Evolutionary conservation across 2,329 filamentous ascomycete genomes (phyloP).

Genomic region (Didymella segeticola): DNA sequence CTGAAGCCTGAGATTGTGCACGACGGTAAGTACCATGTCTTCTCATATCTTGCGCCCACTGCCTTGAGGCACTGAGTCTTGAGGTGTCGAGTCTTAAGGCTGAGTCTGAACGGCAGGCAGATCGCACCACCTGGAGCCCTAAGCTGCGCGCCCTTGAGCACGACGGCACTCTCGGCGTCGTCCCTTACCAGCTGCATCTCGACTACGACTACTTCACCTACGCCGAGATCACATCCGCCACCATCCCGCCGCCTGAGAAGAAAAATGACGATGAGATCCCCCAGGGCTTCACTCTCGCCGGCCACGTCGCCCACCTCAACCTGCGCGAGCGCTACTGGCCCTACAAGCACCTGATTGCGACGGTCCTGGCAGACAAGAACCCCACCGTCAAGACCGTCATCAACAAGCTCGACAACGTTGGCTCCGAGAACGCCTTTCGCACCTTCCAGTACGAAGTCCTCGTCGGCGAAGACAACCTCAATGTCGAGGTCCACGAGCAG

Average conservation of each 20-base stretch:
- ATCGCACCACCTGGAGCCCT: slow-evolving; percentile 77
- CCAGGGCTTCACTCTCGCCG: slow-evolving; percentile 84
- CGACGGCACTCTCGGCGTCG: slow-evolving; percentile 70
- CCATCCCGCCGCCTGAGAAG: slow-evolving; percentile 73
- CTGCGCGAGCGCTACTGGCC: slow-evolving; percentile 81
- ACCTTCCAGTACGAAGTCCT: slow-evolving; percentile 94
- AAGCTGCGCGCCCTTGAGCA: slow-evolving; percentile 72
- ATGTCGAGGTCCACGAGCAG: slow-evolving; percentile 82
- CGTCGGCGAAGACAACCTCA: slow-evolving; percentile 78
- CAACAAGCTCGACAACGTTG: slow-evolving; percentile 92
- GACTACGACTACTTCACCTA: slow-evolving; percentile 89
- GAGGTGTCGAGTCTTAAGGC: no score
- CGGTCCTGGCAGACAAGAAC: slow-evolving; percentile 91
- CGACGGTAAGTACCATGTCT: slow-evolving; percentile 37
- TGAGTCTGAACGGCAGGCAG: slow-evolving; percentile 56
- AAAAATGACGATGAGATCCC: slow-evolving; percentile 82
- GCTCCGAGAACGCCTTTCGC: slow-evolving; percentile 81
- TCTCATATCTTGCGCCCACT: slow-evolving; percentile 8
- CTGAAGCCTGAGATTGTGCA: slow-evolving; percentile 53
- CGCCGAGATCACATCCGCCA: slow-evolving; percentile 79
- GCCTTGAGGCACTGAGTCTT: slow-evolving; percentile 40
- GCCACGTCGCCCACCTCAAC: slow-evolving; percentile 95
- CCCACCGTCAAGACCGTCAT: slow-evolving; percentile 83
- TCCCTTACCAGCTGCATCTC: slow-evolving; percentile 77
- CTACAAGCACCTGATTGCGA: slow-evolving; percentile 84